These are phyloP conservation scores for Physcomitrellopsis africana DNA, from an alignment of 225 moss, liverwort and hornwort species.

Conservation along the genomic window DNA sequence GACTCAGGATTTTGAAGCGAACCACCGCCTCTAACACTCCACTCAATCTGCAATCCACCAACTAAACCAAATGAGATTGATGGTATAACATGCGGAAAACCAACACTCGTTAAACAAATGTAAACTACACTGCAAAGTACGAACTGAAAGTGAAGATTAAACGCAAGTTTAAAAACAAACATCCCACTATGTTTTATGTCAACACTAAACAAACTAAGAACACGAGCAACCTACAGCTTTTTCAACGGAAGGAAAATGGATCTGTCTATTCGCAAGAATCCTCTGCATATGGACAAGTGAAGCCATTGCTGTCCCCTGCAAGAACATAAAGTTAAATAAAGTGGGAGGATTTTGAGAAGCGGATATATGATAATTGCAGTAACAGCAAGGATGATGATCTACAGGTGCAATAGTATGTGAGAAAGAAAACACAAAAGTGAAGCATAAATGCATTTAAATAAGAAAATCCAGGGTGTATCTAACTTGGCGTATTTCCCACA, in stretches of 20 bases:
- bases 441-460: background rate
- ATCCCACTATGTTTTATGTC: background rate
- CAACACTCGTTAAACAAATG: constrained; percentile 1
- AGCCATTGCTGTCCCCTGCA: constrained; percentile 97
- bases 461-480: constrained; percentile 1
- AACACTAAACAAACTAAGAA: constrained; percentile 2
- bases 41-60: constrained; percentile 74
- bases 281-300: constrained; percentile 96
- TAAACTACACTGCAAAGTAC: constrained; percentile 10
- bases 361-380: background rate
- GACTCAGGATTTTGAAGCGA: constrained; percentile 89
- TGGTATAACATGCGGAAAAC: constrained; percentile 3
- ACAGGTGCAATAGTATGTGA: constrained; percentile 10
- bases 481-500: background rate
- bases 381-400: background rate
- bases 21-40: constrained; percentile 98
- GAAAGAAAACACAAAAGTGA: constrained; percentile 7
- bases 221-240: constrained; percentile 74
- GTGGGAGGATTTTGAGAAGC: background rate
- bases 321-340: background rate
- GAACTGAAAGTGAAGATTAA: background rate
- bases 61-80: constrained; percentile 16
- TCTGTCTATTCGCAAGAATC: constrained; percentile 81
- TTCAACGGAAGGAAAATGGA: constrained; percentile 88
- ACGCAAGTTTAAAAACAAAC: background rate